Evolutionary conservation across 768 basidiomycete genomes (phyloP), one percentile per base, ranked within the genome.

Genomic region (Boletellus ananiceps): DNA sequence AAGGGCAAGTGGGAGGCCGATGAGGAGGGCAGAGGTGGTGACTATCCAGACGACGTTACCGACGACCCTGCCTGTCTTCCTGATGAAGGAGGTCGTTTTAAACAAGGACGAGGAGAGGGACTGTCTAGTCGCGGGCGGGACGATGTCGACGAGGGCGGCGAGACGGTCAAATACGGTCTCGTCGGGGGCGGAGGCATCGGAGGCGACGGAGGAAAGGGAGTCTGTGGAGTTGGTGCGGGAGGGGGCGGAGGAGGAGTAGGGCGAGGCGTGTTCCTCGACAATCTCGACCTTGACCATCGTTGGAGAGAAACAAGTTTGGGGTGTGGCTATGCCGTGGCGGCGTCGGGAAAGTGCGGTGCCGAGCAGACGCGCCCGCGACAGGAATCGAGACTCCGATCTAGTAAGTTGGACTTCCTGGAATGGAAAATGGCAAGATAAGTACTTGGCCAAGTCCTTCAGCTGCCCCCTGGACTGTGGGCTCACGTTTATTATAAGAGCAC

Each of bases 41-140:
- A 97, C 74, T 54, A 96, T 79, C 96, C 96, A 99, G 49, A 94
- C 88, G 58, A 93, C 71, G 67, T 88, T 93, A 13, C 96, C 95
- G 31, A 83, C 79, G 44, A 88, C 59, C 71, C 83, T 88, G 41
- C 82, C 76, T 7, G 81, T 75, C 50, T 78, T 80, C 63, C 82
- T 86, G 29, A 90, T 46, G 67, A 85, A 80, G 2, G 78, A 71
- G 4, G 82, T 75, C 0, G 89, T 80, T 41, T 76, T 76, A 23
- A 78, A 71, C 48, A 88, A 60, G 45, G 78, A 79, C 19, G 82
- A 74, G 43, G 79, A 69, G 56, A 98, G 81, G 61, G 72, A 73
- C 59, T 88, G 85, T 53, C 96, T 84, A 34, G 94, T 94, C 8
- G 86, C 73, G 19, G 96, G 96, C 7, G 94, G 87, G 5, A 99